These are phyloP conservation scores for Quercus aquifolioides DNA, from an alignment of 306 rosid species.

Conservation along the genomic window DNA sequence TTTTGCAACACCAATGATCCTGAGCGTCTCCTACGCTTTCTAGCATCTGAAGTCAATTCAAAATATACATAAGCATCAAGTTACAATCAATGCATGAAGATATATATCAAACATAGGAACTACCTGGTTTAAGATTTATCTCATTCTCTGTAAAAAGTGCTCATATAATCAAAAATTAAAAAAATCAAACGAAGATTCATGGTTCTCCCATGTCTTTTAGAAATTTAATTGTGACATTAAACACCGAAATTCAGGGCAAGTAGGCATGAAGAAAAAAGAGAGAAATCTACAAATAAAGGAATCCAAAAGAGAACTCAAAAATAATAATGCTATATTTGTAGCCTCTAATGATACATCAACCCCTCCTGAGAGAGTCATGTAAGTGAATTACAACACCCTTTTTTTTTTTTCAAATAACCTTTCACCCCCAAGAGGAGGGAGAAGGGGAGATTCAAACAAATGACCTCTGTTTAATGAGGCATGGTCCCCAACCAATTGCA, in stretches of 20 bases:
- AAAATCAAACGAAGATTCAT: background rate
- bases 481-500: too few relatives aligned
- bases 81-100: conserved; percentile 3
- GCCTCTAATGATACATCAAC: too few relatives aligned
- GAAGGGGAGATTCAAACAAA: too few relatives aligned
- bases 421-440: too few relatives aligned
- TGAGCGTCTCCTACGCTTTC: conserved; percentile 62
- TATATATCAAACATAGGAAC: background rate
- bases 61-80: conserved; percentile 17
- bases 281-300: background rate
- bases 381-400: too few relatives aligned
- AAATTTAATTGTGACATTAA: background rate
- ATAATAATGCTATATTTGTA: background rate
- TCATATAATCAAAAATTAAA: background rate
- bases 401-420: too few relatives aligned
- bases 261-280: background rate
- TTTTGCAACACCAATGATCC: conserved; percentile 58
- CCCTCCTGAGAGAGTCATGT: too few relatives aligned
- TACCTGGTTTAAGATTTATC: background rate
- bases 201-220: background rate
- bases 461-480: too few relatives aligned
- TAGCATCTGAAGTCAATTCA: conserved; percentile 46
- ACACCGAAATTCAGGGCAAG: background rate
- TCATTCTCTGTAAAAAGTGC: background rate
- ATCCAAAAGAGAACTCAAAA: background rate